Percentiles rank a stretch among this genome's conserved stretches.
These are phyloP conservation scores for Yamagishiella unicocca DNA, from an alignment of 139 green algal genomes.

Conservation along the genomic window DNA sequence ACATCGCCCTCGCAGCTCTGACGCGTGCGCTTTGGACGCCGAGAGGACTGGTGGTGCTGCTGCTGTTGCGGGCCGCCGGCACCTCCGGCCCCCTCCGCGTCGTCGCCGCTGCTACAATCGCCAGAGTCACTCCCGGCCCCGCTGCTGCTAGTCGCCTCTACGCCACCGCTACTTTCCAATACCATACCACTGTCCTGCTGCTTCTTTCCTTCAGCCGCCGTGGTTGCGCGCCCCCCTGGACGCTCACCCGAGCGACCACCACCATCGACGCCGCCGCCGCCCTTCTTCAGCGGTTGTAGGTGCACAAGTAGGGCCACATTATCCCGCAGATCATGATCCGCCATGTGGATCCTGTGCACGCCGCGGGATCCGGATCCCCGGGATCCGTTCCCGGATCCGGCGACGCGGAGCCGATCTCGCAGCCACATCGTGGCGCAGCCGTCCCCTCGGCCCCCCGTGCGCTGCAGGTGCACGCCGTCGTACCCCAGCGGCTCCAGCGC, in stretches of 20 bases:
- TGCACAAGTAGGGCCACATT: slow-evolving; percentile 82
- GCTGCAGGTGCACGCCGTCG: slow-evolving; percentile 49
- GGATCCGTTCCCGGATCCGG: not conserved
- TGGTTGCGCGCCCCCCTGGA: too few relatives aligned
- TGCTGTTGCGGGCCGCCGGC: not conserved
- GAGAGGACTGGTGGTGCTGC: not conserved
- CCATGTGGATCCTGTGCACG: slow-evolving; percentile 51
- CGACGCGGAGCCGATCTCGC: slow-evolving; percentile 5
- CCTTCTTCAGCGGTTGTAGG: slow-evolving; percentile 52
- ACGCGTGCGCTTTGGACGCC: not conserved
- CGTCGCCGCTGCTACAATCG: not conserved
- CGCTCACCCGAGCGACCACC: not conserved
- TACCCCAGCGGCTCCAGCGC: slow-evolving; percentile 53
- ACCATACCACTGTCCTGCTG: too few relatives aligned
- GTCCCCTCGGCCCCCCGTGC: slow-evolving; percentile 62
- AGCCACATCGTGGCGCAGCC: slow-evolving; percentile 69
- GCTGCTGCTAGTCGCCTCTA: not conserved
- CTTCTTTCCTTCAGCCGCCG: too few relatives aligned
- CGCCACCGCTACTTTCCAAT: not conserved
- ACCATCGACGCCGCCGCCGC: not conserved
- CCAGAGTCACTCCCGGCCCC: not conserved
- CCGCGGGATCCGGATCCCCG: not conserved
- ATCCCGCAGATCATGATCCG: slow-evolving; percentile 69
- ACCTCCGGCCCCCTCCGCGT: not conserved
- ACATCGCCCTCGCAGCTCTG: not conserved